Base-by-base conservation (phyloP, 192 early-diverging fungal species). In the Linnemannia hyalina region DNA sequence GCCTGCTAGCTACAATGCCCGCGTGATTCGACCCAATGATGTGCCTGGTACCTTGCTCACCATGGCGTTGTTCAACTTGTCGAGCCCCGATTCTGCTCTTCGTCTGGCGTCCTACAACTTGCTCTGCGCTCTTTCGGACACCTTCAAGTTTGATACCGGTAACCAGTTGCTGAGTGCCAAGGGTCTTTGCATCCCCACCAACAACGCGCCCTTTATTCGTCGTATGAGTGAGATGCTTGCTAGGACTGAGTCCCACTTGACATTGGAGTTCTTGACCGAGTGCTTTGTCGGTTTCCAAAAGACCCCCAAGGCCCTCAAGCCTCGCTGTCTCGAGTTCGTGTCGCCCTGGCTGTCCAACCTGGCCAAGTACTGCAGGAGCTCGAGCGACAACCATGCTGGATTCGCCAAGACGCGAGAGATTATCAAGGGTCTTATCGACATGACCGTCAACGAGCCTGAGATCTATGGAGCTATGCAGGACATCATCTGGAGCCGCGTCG, bases 1-100 rank as follows among this genome's bases (percentile, higher is more conserved):
- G 73, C 95, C 94, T 20, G 80, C 88, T 16, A 91, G 89, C 70
- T 88, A 94, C 29, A 88, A 90, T 29, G 95, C 97, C 70, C 93
- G 97, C 71, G 92, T 89, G 4, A 94, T 99, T 68, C 92, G 95
- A 68, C 97, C 98, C 6, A 90, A 92, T 16, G 97, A 98, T 91
- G 97, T 98, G 10, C 96, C 97, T 0, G 98, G 97, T 16, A 95
- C 95, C 26, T 86, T 99, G 54, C 90, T 99, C 52, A 99, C 98
- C 74, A 97, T 99, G 90, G 96, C 98, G 29, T 82, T 99, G 76
- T 89, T 97, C 55, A 98, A 98, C 87, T 90, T 97, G 63, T 96
- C 95, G 0, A 95, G 94, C 54, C 93, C 95, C 35, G 96, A 98
- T 77, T 90, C 96, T 5, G 92, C 91, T 47, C 87, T 99, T 55